phyloP scores from a whole-genome alignment of 805 yeast genomes.

The Myxozyma nipponensis region DNA sequence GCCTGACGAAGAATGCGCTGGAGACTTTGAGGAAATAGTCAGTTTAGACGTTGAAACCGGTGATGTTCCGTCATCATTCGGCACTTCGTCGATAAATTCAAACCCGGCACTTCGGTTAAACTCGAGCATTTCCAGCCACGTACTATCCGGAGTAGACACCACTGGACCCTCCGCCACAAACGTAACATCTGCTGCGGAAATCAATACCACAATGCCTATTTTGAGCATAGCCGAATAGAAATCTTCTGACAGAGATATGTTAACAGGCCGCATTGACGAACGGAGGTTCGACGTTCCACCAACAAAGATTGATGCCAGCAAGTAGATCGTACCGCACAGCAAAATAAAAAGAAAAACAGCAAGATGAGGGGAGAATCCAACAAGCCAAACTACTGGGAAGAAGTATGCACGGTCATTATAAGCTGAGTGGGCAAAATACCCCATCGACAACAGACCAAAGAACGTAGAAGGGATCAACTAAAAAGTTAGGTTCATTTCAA shows the following conservation, averaged over 20 bases:
- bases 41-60: neutral
- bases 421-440: constrained; percentile 45
- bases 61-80: constrained; percentile 1
- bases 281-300: constrained; percentile 42
- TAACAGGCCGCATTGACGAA: constrained; percentile 38
- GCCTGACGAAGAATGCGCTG: neutral
- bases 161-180: constrained; percentile 57
- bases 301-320: constrained; percentile 58
- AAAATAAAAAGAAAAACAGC: constrained; percentile 48
- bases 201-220: constrained; percentile 58
- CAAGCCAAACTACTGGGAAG: constrained; percentile 53
- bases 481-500: neutral
- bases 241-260: constrained; percentile 51
- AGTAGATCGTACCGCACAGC: constrained; percentile 52
- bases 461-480: constrained; percentile 57
- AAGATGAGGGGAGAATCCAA: constrained; percentile 67
- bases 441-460: constrained; percentile 52
- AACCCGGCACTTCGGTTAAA: constrained; percentile 17
- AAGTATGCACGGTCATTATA: constrained; percentile 42
- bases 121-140: constrained; percentile 49
- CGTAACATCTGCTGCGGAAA: constrained; percentile 64
- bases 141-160: constrained; percentile 47
- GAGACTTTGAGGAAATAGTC: neutral
- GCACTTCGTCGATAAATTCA: constrained; percentile 17
- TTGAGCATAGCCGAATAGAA: constrained; percentile 60